A percentile compares a stretch with the other conserved stretches of the same genome.
phyloP scores from a whole-genome alignment of 495 filamentous ascomycete species.

The Chlorociboria aeruginascens region DNA sequence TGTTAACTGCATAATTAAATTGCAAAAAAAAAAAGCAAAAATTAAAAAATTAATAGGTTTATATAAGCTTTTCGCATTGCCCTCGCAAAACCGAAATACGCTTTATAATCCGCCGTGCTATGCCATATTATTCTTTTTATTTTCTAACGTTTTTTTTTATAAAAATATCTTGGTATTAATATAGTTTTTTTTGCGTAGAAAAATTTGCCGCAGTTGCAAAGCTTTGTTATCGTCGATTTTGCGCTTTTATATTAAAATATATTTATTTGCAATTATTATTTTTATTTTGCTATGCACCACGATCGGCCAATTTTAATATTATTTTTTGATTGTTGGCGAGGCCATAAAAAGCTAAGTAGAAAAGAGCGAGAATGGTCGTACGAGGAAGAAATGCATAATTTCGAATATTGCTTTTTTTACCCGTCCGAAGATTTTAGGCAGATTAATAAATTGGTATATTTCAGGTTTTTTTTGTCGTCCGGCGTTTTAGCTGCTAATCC shows the following conservation, averaged over 20 bases:
- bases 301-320: slow-evolving; percentile 7
- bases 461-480: slow-evolving; percentile 5
- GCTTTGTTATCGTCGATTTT: slow-evolving; percentile 6
- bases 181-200: background rate
- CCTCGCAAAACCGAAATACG: slow-evolving; percentile 7
- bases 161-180: background rate
- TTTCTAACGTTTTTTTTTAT: too few species aligned
- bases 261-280: slow-evolving; percentile 1
- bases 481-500: slow-evolving; percentile 7
- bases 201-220: slow-evolving; percentile 5
- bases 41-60: too few species aligned
- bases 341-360: slow-evolving; percentile 1
- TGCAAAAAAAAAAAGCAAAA: background rate
- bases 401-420: slow-evolving; percentile 1
- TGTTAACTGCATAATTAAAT: background rate
- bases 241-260: slow-evolving; percentile 6
- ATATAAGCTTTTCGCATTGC: background rate
- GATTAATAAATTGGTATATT: slow-evolving; percentile 9
- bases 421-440: slow-evolving; percentile 5
- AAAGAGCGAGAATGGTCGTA: background rate
- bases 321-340: slow-evolving; percentile 7
- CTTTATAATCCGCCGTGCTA: background rate
- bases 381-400: background rate
- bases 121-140: too few species aligned
- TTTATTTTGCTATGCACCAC: slow-evolving; percentile 5